Percentiles rank a stretch among this genome's conserved stretches.
phyloP scores from a whole-genome alignment of 1,284 basidiomycete genomes.

The Marasmius tenuissimus region DNA sequence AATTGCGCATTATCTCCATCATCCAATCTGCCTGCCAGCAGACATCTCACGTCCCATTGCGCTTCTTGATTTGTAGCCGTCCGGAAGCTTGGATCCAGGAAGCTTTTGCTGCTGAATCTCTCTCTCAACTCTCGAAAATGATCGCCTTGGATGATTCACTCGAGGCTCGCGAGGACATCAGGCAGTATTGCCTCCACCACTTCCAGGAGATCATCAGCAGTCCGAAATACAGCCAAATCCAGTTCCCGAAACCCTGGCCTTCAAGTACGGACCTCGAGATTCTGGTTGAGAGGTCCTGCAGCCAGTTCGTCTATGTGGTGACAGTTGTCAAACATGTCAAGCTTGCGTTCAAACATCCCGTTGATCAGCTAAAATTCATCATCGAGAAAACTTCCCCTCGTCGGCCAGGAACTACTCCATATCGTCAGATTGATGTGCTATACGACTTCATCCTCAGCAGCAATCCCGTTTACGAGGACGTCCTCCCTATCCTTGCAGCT shows the following conservation, averaged over 20 bases:
- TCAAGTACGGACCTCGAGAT: background rate
- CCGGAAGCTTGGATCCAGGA: slow-evolving; percentile 17
- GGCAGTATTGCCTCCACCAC: background rate
- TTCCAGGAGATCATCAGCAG: background rate
- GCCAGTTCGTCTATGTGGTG: slow-evolving; percentile 12
- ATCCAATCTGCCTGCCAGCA: background rate
- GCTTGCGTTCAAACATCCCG: background rate
- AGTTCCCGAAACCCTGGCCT: slow-evolving; percentile 9
- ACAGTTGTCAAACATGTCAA: slow-evolving; percentile 10
- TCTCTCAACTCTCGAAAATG: background rate
- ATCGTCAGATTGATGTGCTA: slow-evolving; percentile 8
- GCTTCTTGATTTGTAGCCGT: slow-evolving; percentile 19
- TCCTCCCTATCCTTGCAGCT: background rate
- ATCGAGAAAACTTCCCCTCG: background rate
- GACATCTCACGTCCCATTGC: slow-evolving; percentile 9
- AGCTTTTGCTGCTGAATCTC: slow-evolving; percentile 4
- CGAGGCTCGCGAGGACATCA: background rate
- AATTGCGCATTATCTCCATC: background rate
- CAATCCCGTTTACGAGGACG: background rate
- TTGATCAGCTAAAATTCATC: slow-evolving; percentile 4
- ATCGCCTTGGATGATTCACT: background rate
- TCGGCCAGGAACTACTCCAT: background rate
- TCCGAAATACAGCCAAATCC: background rate
- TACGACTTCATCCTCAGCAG: slow-evolving; percentile 8
- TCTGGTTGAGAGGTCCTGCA: slow-evolving; percentile 4